Conservation (phyloP, 495 filamentous ascomycete species). For the Elasticomyces elasticus region DNA sequence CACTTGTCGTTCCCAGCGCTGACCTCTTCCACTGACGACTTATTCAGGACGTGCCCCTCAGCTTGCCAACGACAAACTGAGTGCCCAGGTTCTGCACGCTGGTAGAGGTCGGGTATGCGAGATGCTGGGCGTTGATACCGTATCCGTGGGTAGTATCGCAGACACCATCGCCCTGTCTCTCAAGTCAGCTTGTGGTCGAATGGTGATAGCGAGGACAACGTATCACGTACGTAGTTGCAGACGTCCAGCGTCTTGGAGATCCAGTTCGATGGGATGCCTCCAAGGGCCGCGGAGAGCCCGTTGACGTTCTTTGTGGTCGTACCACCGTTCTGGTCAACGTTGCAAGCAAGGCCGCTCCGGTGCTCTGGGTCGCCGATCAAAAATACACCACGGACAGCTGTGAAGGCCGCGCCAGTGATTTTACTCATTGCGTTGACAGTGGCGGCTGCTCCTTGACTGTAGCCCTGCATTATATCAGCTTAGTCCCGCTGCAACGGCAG, state of each 20-base stretch:
- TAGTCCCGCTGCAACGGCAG: no score
- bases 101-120: neutral
- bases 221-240: neutral
- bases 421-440: constrained; percentile 9
- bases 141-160: constrained; percentile 2
- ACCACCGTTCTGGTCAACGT: constrained; percentile 14
- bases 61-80: neutral
- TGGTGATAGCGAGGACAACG: no score
- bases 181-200: no score
- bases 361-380: constrained; percentile 16
- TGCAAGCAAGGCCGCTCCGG: constrained; percentile 11
- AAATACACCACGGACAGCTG: constrained; percentile 14
- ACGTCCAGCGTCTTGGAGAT: constrained; percentile 6
- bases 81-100: constrained; percentile 2
- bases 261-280: constrained; percentile 11
- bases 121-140: neutral
- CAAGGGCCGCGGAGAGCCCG: neutral
- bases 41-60: neutral
- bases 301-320: constrained; percentile 15
- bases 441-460: constrained; percentile 18
- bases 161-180: neutral
- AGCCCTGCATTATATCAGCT: no score
- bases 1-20: no score
- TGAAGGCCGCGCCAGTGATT: constrained; percentile 6
- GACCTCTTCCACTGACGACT: no score